phyloP scores from a whole-genome alignment of 495 filamentous ascomycete genomes.

The Parmelia sp. region DNA sequence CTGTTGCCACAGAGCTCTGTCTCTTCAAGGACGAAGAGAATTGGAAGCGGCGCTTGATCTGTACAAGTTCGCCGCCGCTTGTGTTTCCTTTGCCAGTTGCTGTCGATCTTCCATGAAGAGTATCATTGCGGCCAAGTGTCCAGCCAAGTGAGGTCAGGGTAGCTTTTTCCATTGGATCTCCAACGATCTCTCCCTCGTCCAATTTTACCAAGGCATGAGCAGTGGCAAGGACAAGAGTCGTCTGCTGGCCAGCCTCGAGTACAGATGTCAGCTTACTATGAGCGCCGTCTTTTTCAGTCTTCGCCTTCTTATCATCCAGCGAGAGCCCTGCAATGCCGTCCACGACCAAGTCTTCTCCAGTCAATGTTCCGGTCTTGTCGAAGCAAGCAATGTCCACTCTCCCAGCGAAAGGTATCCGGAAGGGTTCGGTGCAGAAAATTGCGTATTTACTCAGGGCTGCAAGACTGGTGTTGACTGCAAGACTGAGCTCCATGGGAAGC shows the following conservation, averaged over 20 bases:
- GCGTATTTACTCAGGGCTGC: slow-evolving; percentile 89
- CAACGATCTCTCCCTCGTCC: slow-evolving; percentile 94
- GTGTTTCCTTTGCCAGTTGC: slow-evolving; percentile 39
- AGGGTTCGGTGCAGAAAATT: slow-evolving; percentile 98
- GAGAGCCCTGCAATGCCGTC: slow-evolving; percentile 91
- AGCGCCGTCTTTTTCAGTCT: slow-evolving; percentile 69
- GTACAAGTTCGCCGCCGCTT: slow-evolving; percentile 59
- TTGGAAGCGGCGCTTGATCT: slow-evolving; percentile 94
- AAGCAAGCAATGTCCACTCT: slow-evolving; percentile 97
- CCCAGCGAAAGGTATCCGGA: slow-evolving; percentile 96
- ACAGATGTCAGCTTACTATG: slow-evolving; percentile 67
- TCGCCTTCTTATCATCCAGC: slow-evolving; percentile 58
- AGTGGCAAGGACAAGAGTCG: slow-evolving; percentile 88
- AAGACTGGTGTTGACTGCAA: slow-evolving; percentile 98
- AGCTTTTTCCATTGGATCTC: slow-evolving; percentile 98
- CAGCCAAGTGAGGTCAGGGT: slow-evolving; percentile 85
- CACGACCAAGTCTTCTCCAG: slow-evolving; percentile 93
- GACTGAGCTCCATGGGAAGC: slow-evolving; percentile 93
- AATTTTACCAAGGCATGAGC: slow-evolving; percentile 93
- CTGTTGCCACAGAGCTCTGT: slow-evolving; percentile 85
- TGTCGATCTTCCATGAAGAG: slow-evolving; percentile 53
- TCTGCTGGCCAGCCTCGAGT: slow-evolving; percentile 61
- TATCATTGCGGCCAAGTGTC: slow-evolving; percentile 83
- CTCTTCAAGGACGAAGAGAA: slow-evolving; percentile 96
- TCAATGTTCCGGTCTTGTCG: slow-evolving; percentile 96